Evolutionary conservation across 1,284 basidiomycete species (phyloP).

Genomic region (Dichomitus squalens): DNA sequence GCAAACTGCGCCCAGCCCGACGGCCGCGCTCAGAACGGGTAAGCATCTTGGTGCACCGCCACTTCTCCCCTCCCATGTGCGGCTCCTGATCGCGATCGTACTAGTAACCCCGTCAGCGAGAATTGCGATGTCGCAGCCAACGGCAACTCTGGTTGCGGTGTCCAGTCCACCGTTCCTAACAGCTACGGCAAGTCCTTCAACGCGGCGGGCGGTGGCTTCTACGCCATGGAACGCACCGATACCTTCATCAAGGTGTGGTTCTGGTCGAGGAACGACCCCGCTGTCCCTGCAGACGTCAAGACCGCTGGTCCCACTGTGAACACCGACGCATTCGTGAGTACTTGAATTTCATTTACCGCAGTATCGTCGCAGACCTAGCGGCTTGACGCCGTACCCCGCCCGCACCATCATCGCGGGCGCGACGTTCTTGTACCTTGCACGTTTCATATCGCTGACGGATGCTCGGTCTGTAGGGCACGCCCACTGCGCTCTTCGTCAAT

Average conservation of each 20-base stretch:
- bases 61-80: too few species aligned
- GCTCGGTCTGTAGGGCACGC: slow-evolving; percentile 46
- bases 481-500: slow-evolving; percentile 58
- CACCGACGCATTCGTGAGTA: slow-evolving; percentile 47
- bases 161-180: slow-evolving; percentile 44
- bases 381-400: background rate
- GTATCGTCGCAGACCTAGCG: background rate
- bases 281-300: slow-evolving; percentile 44
- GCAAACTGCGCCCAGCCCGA: slow-evolving; percentile 43
- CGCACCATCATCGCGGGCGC: background rate
- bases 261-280: slow-evolving; percentile 44
- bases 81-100: background rate
- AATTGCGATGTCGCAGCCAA: slow-evolving; percentile 61
- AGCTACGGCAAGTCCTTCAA: slow-evolving; percentile 66
- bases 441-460: background rate
- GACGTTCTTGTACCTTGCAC: background rate
- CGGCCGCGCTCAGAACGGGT: slow-evolving; percentile 27
- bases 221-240: slow-evolving; percentile 49
- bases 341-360: background rate
- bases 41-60: slow-evolving; percentile 17
- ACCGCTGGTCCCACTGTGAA: slow-evolving; percentile 40
- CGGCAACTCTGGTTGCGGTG: slow-evolving; percentile 66
- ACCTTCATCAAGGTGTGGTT: slow-evolving; percentile 53
- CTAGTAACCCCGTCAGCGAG: slow-evolving; percentile 18
- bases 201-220: slow-evolving; percentile 60